Percentiles rank a stretch among this genome's conserved stretches.
Evolutionary conservation across 805 yeast species (phyloP).

Genomic region (Naumovozyma castellii): DNA sequence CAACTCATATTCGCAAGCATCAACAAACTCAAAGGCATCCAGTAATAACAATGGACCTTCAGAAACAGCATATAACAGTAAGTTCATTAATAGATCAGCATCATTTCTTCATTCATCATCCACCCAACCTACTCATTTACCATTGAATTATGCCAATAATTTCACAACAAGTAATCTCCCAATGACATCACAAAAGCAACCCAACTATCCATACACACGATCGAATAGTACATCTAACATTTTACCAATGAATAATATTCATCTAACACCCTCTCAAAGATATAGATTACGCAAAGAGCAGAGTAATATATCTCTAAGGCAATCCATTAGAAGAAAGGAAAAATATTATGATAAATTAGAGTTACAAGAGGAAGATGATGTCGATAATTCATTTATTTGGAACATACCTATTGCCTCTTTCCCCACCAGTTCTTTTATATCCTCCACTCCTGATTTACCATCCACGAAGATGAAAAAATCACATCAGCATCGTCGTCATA

Average conservation of each 20-base stretch:
- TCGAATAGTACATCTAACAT: conserved; percentile 12
- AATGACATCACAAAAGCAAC: no score
- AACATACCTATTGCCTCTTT: conserved; percentile 41
- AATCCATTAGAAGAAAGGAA: conserved; percentile 26
- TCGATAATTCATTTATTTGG: conserved; percentile 34
- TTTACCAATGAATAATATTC: background rate
- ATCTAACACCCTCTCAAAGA: conserved; percentile 34
- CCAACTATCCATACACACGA: background rate
- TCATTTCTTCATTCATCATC: background rate
- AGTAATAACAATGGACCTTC: background rate
- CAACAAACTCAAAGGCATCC: background rate
- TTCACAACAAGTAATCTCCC: background rate
- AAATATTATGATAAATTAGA: conserved; percentile 30
- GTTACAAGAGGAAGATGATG: conserved; percentile 1
- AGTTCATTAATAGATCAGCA: background rate
- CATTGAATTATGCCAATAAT: background rate
- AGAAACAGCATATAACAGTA: background rate
- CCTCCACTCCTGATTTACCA: background rate
- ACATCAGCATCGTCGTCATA: no score
- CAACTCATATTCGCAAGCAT: background rate
- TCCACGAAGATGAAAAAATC: background rate
- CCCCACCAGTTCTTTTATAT: conserved; percentile 19
- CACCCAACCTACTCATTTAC: no score
- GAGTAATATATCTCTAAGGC: conserved; percentile 24
- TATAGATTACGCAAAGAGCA: conserved; percentile 31